Conservation (phyloP, 2,329 filamentous ascomycete species). For the Xylaria sp. region DNA sequence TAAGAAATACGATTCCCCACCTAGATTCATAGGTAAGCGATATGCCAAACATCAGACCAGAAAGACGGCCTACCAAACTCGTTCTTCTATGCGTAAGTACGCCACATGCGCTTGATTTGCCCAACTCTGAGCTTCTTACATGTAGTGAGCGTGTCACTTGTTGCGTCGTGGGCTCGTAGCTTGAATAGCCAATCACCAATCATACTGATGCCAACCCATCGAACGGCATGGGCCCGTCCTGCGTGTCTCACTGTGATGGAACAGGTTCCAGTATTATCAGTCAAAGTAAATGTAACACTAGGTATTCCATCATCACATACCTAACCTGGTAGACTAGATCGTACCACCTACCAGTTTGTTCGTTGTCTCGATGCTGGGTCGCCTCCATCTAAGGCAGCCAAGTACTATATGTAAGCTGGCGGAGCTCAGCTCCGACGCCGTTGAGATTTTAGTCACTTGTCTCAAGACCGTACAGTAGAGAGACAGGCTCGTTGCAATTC, state of each 20-base stretch:
- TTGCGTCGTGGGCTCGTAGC: background rate
- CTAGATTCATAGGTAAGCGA: constrained; percentile 6
- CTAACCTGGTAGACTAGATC: constrained; percentile 6
- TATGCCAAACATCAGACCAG: background rate
- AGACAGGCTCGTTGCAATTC: background rate
- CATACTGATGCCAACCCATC: background rate
- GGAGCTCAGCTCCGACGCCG: background rate
- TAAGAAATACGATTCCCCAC: constrained; percentile 28
- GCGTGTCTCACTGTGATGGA: constrained; percentile 15
- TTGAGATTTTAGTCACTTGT: background rate
- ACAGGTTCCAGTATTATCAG: constrained; percentile 20
- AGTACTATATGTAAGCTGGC: constrained; percentile 3
- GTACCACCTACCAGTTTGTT: constrained; percentile 7
- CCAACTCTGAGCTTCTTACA: background rate
- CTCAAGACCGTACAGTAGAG: background rate
- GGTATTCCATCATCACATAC: background rate
- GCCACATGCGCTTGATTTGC: constrained; percentile 20
- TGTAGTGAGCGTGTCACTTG: background rate
- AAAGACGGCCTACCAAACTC: constrained; percentile 3
- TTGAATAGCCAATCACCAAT: constrained; percentile 1
- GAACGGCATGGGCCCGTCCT: background rate
- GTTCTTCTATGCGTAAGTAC: no score
- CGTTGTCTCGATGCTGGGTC: background rate
- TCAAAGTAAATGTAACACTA: background rate
- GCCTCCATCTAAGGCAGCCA: background rate